Base-by-base conservation (phyloP, 1,284 basidiomycete species). In the Thelephora terrestris region DNA sequence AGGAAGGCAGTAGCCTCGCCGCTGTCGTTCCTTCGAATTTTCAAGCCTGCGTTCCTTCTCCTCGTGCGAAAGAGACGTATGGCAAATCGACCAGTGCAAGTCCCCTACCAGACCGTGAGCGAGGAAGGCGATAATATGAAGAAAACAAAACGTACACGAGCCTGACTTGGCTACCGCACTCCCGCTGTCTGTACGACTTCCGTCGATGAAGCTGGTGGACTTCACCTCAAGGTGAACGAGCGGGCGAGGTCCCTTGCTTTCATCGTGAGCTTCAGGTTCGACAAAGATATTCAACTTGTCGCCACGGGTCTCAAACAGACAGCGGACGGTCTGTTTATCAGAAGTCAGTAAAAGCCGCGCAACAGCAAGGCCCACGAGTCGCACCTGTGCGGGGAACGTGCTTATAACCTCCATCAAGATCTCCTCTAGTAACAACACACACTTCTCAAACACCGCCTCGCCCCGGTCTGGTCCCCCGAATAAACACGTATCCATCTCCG, bases 401-500 rank as follows among this genome's bases (percentile, higher is more conserved):
- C 62, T 57, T 1, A 74, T 70, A 3, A 87, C 75, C 49, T 84
- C 76, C 5, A 79, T 70, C 24, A 85, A 64, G 4, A 94, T 64
- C 6, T 65, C 64, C 63, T 98, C 92, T 52, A 97, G 69, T 16
- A 96, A 55, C 3, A 68, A 69, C 3, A 97, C 68, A 50, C 83
- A 87, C 55, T 88, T 80, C 47, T 75, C 71, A 68, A 97, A 99
- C 1, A 91, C 78, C 48, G 78, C 76, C 27, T 84, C 73, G 2
- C 90, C 93, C 47, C 79, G 62, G 2, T 70, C 73, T 5, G 60
- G 54, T 5, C 65, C 68, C 18, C 91, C 91, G 58, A 87, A 96
- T 1, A 98, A 63, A 10, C 80, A 72, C 45, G 75, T 66, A 57
- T 98, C 94, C 82, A 99, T 92, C 61, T 97, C 91, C 48, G 79